Evolutionary conservation across 2,329 filamentous ascomycete species (phyloP), one percentile per base, ranked within the genome.

Genomic region (Verticillium nonalfalfae): DNA sequence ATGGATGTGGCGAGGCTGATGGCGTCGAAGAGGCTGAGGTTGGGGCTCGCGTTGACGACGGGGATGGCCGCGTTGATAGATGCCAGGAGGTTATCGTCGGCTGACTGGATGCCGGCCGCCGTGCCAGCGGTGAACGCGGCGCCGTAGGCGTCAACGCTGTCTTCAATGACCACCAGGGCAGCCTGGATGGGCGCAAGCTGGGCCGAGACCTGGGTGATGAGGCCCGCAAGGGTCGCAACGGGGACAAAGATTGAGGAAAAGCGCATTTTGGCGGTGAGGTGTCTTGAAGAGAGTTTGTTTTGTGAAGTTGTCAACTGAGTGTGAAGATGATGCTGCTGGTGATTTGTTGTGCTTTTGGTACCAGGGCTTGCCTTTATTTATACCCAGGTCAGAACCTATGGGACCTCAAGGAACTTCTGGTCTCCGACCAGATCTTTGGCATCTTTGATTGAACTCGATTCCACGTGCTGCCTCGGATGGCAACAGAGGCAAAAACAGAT

Each of bases 11-110:
- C 21, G 14, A 58, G 57, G 13, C 26, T 14, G 57, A 58, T 58
- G 26, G 57, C 57, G 38, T 58, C 57, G 57, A 58, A n/a, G 26
- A 58, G 57, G 38, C 57, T 40, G 39, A 58, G 40, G 57, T 26
- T 13, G 21, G 57, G 31, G 38, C 21, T 34, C 13, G 38, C 57
- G 38, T 58, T 39, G 13, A 58, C 57, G 38, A 40, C 34, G 57
- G 39, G 38, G 10, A 58, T 18, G 26, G 38, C 57, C 7, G 38
- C 57, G 7, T 58, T 15, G 39, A 45, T 18, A 39, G 57, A 50
- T 14, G 36, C 38, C 11, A 58, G 38, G 39, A 58, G 57, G 14
- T 58, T 39, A 26, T 58, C 39, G 38, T 40, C 57, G 26, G 39
- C 38, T 14, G 13, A 11, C 11, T 14, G 38, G 38, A 58, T 58